phyloP scores from a whole-genome alignment of 805 yeast species.

The Zygoascus tannicola region DNA sequence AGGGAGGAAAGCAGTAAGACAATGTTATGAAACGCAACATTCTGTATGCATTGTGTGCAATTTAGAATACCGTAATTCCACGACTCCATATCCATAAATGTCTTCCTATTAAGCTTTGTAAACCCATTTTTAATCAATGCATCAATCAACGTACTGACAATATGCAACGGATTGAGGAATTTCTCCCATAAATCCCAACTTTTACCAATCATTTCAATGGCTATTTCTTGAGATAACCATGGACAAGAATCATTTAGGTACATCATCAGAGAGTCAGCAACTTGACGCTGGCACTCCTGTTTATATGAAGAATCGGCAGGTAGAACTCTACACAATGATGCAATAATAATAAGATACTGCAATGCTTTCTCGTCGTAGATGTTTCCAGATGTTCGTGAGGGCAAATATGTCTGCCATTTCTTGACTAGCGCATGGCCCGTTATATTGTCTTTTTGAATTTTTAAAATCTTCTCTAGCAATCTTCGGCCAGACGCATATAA shows the following conservation, averaged over 20 bases:
- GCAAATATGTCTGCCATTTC: constrained; percentile 8
- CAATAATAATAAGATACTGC: constrained; percentile 7
- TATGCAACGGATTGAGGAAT: constrained; percentile 16
- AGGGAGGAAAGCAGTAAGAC: constrained; percentile 17
- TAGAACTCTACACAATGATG: constrained; percentile 1
- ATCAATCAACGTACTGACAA: constrained; percentile 12
- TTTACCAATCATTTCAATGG: constrained; percentile 17
- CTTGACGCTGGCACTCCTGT: constrained; percentile 6
- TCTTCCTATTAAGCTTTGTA: constrained; percentile 2
- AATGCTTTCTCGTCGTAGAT: constrained; percentile 1
- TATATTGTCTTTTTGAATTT: background rate
- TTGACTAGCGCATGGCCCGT: background rate
- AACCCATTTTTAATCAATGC: constrained; percentile 14
- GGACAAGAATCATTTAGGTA: constrained; percentile 13
- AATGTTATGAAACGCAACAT: constrained; percentile 15
- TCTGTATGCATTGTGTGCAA: constrained; percentile 14
- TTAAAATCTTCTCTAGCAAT: background rate
- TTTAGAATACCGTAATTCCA: background rate
- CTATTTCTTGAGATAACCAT: constrained; percentile 8
- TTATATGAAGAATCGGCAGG: background rate
- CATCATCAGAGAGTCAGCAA: constrained; percentile 15
- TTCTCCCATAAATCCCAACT: constrained; percentile 20
- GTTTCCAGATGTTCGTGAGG: constrained; percentile 5
- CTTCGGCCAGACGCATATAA: background rate
- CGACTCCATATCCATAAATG: background rate